A percentile compares a stretch with the other conserved stretches of the same genome.
phyloP scores from a whole-genome alignment of 164 flowering plant genomes.

The Houttuynia cordata region DNA sequence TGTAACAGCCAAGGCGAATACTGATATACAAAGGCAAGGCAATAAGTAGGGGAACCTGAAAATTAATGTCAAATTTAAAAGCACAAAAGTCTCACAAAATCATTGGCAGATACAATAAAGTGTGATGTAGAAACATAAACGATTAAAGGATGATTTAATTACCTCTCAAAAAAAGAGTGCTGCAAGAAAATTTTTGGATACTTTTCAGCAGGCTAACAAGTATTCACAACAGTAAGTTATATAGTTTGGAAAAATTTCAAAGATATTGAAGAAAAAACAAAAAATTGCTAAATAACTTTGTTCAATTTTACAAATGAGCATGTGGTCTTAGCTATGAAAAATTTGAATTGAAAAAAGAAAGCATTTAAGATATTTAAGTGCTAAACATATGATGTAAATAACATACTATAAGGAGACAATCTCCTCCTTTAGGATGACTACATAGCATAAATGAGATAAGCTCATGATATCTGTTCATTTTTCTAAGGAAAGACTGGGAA shows the following conservation, averaged over 20 bases:
- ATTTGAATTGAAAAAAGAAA: no score
- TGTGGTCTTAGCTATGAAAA: no score
- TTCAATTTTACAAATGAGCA: no score
- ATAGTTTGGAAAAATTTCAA: no score
- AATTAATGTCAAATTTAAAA: neutral
- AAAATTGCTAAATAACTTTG: neutral
- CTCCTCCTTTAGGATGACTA: neutral
- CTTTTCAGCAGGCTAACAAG: constrained; percentile 48
- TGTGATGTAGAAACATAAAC: neutral
- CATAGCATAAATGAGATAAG: no score
- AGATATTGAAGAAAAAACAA: neutral
- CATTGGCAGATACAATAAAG: neutral
- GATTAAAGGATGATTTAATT: constrained; percentile 1
- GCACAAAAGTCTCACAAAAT: neutral
- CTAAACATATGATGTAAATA: no score
- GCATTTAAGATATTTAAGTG: no score
- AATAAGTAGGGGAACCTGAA: constrained; percentile 61
- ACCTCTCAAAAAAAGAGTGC: constrained; percentile 47
- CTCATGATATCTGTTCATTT: no score
- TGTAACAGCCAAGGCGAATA: constrained; percentile 25
- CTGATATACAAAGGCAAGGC: constrained; percentile 52
- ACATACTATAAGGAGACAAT: no score
- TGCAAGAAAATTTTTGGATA: constrained; percentile 36
- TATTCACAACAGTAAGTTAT: no score
- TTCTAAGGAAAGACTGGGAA: neutral